These are phyloP conservation scores for Salisapilia sapeloensis DNA, from an alignment of 352 stramenopile genomes.

Conservation along the genomic window DNA sequence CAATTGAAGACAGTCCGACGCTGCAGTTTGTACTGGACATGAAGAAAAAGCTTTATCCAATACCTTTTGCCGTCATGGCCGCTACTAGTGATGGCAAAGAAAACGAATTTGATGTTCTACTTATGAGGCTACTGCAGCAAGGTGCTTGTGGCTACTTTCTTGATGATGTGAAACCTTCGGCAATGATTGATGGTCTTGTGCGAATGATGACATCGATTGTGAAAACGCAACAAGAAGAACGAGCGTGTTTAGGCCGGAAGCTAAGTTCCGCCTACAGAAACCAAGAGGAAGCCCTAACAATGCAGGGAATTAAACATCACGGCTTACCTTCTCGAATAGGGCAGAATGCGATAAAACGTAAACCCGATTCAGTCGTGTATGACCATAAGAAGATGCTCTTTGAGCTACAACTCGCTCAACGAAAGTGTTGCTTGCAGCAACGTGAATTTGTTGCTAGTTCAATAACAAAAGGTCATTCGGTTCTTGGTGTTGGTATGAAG, in stretches of 20 bases:
- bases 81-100: constrained; percentile 4
- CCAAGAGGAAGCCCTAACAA: constrained; percentile 10
- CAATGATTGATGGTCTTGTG: constrained; percentile 19
- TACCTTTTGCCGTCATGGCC: constrained; percentile 29
- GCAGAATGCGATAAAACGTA: constrained; percentile 8
- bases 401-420: constrained; percentile 49
- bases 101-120: constrained; percentile 21
- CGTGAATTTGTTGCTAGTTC: constrained; percentile 19
- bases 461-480: constrained; percentile 27
- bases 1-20: constrained; percentile 20
- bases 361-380: constrained; percentile 31
- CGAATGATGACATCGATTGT: constrained; percentile 41
- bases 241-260: constrained; percentile 27
- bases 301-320: constrained; percentile 16
- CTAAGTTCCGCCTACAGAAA: constrained; percentile 5
- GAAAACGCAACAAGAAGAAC: constrained; percentile 12
- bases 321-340: constrained; percentile 6
- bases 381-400: constrained; percentile 46
- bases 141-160: constrained; percentile 51
- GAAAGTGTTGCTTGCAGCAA: constrained; percentile 34
- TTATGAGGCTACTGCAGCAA: constrained; percentile 26
- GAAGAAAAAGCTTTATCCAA: constrained; percentile 32
- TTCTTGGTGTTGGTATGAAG: constrained; percentile 31
- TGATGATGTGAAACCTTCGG: constrained; percentile 12
- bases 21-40: constrained; percentile 37